phyloP scores from a whole-genome alignment of 495 filamentous ascomycete species.

The Penicillium bovifimosum region DNA sequence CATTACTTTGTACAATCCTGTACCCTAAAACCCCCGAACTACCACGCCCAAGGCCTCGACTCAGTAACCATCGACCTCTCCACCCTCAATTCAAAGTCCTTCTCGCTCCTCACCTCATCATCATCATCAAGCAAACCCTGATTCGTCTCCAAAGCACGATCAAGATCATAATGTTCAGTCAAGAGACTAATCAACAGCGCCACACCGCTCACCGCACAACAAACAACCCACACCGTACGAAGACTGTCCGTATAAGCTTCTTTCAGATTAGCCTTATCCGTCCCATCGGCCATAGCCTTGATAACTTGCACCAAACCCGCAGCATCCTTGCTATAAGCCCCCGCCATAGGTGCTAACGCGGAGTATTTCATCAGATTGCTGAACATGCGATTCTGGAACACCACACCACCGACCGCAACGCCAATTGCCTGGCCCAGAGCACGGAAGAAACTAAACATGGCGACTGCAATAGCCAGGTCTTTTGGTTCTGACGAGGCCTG shows the following conservation, averaged over 20 bases:
- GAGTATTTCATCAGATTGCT: conserved; percentile 38
- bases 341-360: conserved; percentile 39
- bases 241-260: conserved; percentile 52
- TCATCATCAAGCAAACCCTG: conserved; percentile 18
- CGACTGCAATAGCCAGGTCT: conserved; percentile 44
- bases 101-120: conserved; percentile 5
- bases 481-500: conserved; percentile 43
- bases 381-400: conserved; percentile 58
- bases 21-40: too few relatives aligned
- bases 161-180: conserved; percentile 50
- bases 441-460: conserved; percentile 54
- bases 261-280: conserved; percentile 40
- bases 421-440: conserved; percentile 50
- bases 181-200: conserved; percentile 45
- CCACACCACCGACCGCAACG: conserved; percentile 51
- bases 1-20: conserved; percentile 14
- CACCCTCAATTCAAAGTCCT: conserved; percentile 14
- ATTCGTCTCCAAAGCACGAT: conserved; percentile 39
- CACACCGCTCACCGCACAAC: conserved; percentile 47
- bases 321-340: conserved; percentile 50
- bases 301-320: conserved; percentile 56
- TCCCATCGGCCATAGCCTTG: conserved; percentile 44
- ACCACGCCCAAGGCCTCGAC: conserved; percentile 18
- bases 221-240: conserved; percentile 51
- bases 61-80: not conserved